Evolutionary conservation across 208 protist species (phyloP).

Genomic region (Crithidia thermophila): DNA sequence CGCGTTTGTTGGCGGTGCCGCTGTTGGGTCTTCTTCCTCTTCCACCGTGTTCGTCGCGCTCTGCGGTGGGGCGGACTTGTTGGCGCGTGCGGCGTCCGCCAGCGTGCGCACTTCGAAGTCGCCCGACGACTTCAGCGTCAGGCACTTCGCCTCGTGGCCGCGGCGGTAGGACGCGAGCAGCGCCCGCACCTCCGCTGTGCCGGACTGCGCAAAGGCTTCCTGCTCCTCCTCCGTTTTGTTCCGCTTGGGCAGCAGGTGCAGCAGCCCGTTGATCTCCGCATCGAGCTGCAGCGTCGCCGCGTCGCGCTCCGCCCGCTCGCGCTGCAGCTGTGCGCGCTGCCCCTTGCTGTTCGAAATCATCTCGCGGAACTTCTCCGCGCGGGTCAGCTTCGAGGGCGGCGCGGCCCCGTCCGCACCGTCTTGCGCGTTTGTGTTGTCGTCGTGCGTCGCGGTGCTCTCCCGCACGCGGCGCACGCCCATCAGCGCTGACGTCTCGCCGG

Average conservation of each 20-base stretch:
- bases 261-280: constrained; percentile 60
- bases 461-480: constrained; percentile 34
- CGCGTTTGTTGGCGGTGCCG: too few relatives aligned
- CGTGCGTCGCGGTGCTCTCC: background rate
- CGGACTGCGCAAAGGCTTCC: constrained; percentile 51
- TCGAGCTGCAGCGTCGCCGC: constrained; percentile 68
- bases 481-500: constrained; percentile 5
- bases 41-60: background rate
- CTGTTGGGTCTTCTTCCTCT: too few relatives aligned
- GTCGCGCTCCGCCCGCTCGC: constrained; percentile 65
- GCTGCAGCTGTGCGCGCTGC: constrained; percentile 61
- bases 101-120: constrained; percentile 40
- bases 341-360: constrained; percentile 67
- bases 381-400: constrained; percentile 42
- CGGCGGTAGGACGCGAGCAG: constrained; percentile 50
- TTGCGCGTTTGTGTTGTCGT: constrained; percentile 12
- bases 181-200: constrained; percentile 64
- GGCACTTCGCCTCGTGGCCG: constrained; percentile 50
- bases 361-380: constrained; percentile 68
- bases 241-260: constrained; percentile 70
- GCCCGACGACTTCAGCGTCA: constrained; percentile 48
- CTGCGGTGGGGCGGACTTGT: background rate
- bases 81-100: constrained; percentile 3
- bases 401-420: constrained; percentile 23
- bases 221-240: constrained; percentile 68